Percentiles rank a stretch among this genome's conserved stretches.
phyloP scores from a whole-genome alignment of 176 grass and related monocot genomes.

The Hyparrhenia diplandra region DNA sequence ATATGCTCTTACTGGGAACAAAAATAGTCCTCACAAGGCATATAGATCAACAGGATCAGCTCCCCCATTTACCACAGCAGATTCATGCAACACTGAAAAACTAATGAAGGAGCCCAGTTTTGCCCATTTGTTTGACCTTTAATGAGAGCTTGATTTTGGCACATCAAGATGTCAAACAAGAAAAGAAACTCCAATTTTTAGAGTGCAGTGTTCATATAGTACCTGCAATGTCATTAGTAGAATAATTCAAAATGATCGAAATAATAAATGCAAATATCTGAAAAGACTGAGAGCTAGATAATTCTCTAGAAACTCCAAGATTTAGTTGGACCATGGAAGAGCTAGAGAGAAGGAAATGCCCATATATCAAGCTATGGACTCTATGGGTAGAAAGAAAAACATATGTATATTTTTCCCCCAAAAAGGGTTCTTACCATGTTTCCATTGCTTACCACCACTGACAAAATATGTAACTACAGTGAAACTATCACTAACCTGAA shows the following conservation, averaged over 20 bases:
- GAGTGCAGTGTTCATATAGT: slow-evolving; percentile 31
- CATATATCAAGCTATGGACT: background rate
- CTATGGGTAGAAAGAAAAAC: slow-evolving; percentile 9
- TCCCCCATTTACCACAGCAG: slow-evolving; percentile 9
- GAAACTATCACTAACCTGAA: slow-evolving; percentile 48
- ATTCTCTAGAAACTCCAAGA: background rate
- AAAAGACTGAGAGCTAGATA: slow-evolving; percentile 9
- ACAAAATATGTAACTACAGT: slow-evolving; percentile 11
- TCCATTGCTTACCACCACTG: slow-evolving; percentile 7
- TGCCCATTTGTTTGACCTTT: slow-evolving; percentile 42
- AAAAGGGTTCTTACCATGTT: slow-evolving; percentile 13
- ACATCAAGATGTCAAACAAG: slow-evolving; percentile 56
- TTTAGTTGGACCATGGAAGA: slow-evolving; percentile 13
- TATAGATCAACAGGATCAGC: slow-evolving; percentile 23
- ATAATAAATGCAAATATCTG: slow-evolving; percentile 31
- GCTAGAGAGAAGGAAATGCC: slow-evolving; percentile 26
- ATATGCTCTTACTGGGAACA: slow-evolving; percentile 36
- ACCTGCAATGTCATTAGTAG: slow-evolving; percentile 55
- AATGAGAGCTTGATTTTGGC: slow-evolving; percentile 41
- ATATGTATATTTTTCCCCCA: background rate
- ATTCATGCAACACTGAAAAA: slow-evolving; percentile 26
- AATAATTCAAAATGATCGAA: slow-evolving; percentile 36
- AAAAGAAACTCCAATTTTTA: slow-evolving; percentile 43
- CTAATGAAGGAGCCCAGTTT: slow-evolving; percentile 21
- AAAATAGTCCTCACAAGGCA: slow-evolving; percentile 27